phyloP scores from a whole-genome alignment of 305 asterid genomes.

The Caryopteris hybrid region DNA sequence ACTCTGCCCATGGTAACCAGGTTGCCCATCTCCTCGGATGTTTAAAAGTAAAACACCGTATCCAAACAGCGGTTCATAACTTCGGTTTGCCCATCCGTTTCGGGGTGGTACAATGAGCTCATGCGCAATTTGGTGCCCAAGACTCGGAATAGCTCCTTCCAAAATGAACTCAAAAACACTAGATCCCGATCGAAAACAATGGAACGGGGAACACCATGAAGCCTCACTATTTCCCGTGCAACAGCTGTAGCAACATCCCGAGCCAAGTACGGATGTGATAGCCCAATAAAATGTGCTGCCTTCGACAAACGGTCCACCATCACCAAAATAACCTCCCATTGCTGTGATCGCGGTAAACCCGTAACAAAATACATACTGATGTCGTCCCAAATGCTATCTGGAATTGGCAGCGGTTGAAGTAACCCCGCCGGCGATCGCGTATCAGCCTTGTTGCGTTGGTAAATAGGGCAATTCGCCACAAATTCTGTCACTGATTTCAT shows the following conservation, averaged over 20 bases:
- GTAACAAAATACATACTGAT: background rate
- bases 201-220: background rate
- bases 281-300: background rate
- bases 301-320: background rate
- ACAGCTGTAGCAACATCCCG: background rate
- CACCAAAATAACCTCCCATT: background rate
- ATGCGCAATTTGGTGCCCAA: background rate
- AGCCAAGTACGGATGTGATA: background rate
- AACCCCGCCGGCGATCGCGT: background rate
- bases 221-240: background rate
- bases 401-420: background rate
- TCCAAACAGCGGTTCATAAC: background rate
- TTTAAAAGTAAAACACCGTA: background rate
- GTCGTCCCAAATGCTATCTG: background rate
- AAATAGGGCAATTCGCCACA: too few species aligned
- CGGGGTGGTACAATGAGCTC: background rate
- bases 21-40: too few species aligned
- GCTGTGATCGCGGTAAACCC: background rate
- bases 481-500: too few species aligned
- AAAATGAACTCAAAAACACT: background rate
- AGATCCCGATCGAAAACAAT: background rate
- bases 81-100: background rate
- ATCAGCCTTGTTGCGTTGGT: too few species aligned
- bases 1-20: too few species aligned
- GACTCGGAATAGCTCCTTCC: background rate